phyloP scores from a whole-genome alignment of 1,284 basidiomycete species.

The Apiotrichum gracile region DNA sequence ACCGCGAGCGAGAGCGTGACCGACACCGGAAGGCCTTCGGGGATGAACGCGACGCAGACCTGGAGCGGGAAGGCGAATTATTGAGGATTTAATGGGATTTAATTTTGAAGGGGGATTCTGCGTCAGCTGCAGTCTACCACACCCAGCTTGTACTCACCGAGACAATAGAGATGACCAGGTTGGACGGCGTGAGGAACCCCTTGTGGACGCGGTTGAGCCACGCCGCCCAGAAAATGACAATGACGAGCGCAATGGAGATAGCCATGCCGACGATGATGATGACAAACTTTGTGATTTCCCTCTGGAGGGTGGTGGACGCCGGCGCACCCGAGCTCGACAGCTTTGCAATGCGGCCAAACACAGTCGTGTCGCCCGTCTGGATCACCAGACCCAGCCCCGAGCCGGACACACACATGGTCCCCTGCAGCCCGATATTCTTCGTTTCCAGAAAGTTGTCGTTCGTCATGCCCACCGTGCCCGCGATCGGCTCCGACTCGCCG shows the following conservation, averaged over 20 bases:
- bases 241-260: conserved; percentile 49
- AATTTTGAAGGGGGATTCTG: too few relatives aligned
- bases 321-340: conserved; percentile 53
- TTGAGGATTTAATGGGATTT: too few relatives aligned
- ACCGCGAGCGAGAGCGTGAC: conserved; percentile 48
- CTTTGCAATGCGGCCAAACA: conserved; percentile 58
- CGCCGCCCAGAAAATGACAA: conserved; percentile 56
- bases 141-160: conserved; percentile 26
- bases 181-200: conserved; percentile 55
- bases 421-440: conserved; percentile 61
- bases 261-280: conserved; percentile 52
- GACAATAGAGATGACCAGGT: conserved; percentile 58
- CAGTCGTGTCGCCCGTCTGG: conserved; percentile 57
- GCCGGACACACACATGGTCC: conserved; percentile 59
- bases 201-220: conserved; percentile 52
- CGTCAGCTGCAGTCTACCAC: too few relatives aligned
- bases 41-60: conserved; percentile 58
- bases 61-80: neutral
- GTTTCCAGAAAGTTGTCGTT: conserved; percentile 58
- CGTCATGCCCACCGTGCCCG: conserved; percentile 52
- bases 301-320: conserved; percentile 43
- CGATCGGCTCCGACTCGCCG: conserved; percentile 56
- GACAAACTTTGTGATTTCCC: conserved; percentile 50
- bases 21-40: conserved; percentile 53
- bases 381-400: conserved; percentile 55